phyloP scores from a whole-genome alignment of 1,284 basidiomycete genomes.

The Spongiforma sp. region DNA sequence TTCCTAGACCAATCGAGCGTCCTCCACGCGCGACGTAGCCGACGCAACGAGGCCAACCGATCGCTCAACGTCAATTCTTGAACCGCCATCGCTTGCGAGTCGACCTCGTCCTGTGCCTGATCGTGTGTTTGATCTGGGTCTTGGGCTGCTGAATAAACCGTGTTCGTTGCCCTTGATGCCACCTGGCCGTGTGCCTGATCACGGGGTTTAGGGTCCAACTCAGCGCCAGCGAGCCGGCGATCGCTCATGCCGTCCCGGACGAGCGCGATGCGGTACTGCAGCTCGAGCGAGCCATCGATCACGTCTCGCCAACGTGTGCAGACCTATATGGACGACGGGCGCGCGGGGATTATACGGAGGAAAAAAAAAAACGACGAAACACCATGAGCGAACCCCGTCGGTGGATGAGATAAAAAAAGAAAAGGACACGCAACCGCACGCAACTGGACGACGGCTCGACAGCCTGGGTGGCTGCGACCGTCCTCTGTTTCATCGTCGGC shows the following conservation, averaged over 20 bases:
- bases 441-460: constrained; percentile 25
- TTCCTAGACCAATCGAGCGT: constrained; percentile 47
- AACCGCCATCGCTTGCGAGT: too few relatives aligned
- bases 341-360: too few relatives aligned
- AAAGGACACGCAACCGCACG: constrained; percentile 38
- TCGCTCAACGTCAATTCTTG: constrained; percentile 27
- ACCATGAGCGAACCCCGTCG: too few relatives aligned
- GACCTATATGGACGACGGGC: constrained; percentile 43
- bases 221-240: constrained; percentile 15
- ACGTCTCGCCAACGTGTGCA: constrained; percentile 42
- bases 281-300: constrained; percentile 43
- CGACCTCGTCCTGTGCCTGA: neutral
- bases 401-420: neutral
- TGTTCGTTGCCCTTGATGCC: too few relatives aligned
- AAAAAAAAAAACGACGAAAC: too few relatives aligned
- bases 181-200: too few relatives aligned
- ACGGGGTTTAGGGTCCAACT: too few relatives aligned
- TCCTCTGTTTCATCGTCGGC: neutral
- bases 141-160: too few relatives aligned
- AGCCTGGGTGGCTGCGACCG: neutral
- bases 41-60: constrained; percentile 44
- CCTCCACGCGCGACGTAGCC: constrained; percentile 48
- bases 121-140: neutral
- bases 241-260: constrained; percentile 50
- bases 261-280: constrained; percentile 58